These are phyloP conservation scores for Cunninghamia lanceolata DNA, from an alignment of 75 land plant genomes.

Conservation along the genomic window DNA sequence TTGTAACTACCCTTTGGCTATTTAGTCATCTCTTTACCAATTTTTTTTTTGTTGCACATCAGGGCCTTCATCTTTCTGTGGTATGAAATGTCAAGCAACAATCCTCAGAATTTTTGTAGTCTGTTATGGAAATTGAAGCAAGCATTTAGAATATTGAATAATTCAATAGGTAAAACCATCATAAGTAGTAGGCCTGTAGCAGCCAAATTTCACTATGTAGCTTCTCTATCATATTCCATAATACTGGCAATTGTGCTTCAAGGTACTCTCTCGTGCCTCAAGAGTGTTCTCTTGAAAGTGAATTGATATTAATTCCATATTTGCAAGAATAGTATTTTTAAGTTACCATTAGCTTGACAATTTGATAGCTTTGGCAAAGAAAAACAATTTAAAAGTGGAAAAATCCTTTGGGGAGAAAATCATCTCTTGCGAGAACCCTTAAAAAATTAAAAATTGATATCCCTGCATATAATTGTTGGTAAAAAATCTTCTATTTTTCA, in stretches of 20 bases:
- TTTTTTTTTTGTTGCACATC: too few relatives aligned
- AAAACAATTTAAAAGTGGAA: background rate
- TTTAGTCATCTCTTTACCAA: too few relatives aligned
- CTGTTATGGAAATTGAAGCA: too few relatives aligned
- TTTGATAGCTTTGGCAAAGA: background rate
- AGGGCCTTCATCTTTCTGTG: too few relatives aligned
- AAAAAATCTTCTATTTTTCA: background rate
- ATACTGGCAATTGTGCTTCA: conserved; percentile 62
- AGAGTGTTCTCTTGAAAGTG: background rate
- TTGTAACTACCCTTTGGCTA: too few relatives aligned
- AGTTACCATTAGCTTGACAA: background rate
- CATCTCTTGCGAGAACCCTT: background rate
- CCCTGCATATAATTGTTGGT: background rate
- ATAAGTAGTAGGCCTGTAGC: too few relatives aligned
- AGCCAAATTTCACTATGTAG: too few relatives aligned
- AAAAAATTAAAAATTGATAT: background rate
- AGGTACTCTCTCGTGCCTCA: conserved; percentile 31
- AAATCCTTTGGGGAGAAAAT: background rate
- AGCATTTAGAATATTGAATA: too few relatives aligned
- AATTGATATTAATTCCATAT: background rate
- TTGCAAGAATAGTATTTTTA: background rate
- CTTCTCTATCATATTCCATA: too few relatives aligned
- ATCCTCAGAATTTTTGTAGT: too few relatives aligned
- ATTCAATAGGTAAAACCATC: too few relatives aligned
- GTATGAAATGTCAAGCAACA: too few relatives aligned